These are phyloP conservation scores for Agaricus subrufescens DNA, from an alignment of 768 basidiomycete species.

Conservation along the genomic window DNA sequence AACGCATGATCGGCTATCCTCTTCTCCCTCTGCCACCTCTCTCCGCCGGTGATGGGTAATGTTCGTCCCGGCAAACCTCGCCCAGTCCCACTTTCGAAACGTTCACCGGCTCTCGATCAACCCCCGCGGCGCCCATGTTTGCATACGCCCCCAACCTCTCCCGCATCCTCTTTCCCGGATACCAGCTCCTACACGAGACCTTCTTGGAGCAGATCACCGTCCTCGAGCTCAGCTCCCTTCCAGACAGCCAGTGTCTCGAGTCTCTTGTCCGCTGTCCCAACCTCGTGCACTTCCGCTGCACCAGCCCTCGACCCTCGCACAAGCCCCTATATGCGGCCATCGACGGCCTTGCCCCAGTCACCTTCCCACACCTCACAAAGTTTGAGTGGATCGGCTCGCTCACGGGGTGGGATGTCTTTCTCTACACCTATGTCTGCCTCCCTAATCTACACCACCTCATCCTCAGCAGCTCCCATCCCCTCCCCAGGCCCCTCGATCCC, in stretches of 20 bases:
- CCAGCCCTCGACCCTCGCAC: neutral
- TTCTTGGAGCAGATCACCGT: slow-evolving; percentile 5
- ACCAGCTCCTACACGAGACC: neutral
- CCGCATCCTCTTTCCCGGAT: neutral
- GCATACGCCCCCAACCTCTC: neutral
- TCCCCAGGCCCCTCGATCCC: neutral
- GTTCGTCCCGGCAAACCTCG: slow-evolving; percentile 5
- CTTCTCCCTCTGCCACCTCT: neutral
- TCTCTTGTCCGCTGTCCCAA: neutral
- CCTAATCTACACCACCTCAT: neutral
- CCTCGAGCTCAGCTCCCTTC: neutral
- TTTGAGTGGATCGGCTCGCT: slow-evolving; percentile 5
- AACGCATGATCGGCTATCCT: slow-evolving; percentile 6
- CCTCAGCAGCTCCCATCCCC: neutral
- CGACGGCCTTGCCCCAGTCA: neutral
- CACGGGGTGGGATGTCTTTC: neutral
- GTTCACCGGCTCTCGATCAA: neutral
- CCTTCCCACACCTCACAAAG: neutral
- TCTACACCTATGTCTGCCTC: slow-evolving; percentile 2
- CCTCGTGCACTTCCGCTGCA: neutral
- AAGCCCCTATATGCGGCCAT: neutral
- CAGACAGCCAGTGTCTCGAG: neutral
- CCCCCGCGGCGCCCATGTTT: neutral
- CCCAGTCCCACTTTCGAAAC: neutral
- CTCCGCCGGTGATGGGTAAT: slow-evolving; percentile 5